Base-by-base conservation (phyloP, 371 early-diverging fungal species). In the Smittium mucronatum region DNA sequence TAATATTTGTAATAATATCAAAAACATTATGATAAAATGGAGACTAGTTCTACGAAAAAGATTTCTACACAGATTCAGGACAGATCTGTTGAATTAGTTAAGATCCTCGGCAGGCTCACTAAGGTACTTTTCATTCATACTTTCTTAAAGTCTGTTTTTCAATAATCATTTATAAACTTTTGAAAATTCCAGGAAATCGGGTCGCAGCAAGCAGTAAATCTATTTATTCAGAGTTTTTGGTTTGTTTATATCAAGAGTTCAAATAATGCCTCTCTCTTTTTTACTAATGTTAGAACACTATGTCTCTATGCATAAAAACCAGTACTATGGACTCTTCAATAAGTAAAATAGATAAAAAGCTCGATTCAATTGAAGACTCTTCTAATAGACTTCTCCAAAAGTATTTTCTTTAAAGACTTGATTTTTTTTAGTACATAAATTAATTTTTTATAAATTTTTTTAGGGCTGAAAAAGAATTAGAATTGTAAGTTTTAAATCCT, bases 21-120 rank as follows among this genome's bases (percentile, higher is more conserved):
- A n/a, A n/a, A n/a, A n/a, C n/a, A n/a, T n/a, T n/a, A n/a, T n/a
- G n/a, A n/a, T n/a, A n/a, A n/a, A 21, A 61, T 61, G 63, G 63
- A 61, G 26, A 30, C 5, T 28, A 61, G 63, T 26, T 28, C 63
- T 33, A 33, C 33, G 5, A 61, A 61, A 33, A 5, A n/a, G n/a
- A 61, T 61, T 16, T 61, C 63, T 61, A 5, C 16, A 11, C 31
- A 61, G 26, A 61, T 61, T 16, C 63, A 61, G n/a, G 63, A 61
- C 11, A 5, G 63, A 11, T 5, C 63, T 16, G 5, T n/a, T 33
- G 31, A 30, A 33, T n/a, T 61, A 30, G 63, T 61, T 11, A 61
- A 61, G 33, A 61, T 61, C 31, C 33, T 61, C 5, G 63, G 63
- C 5, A 28, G 26, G 33, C 63, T 61, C 29, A 30, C 63, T 33